These are phyloP conservation scores for Fusarium armeniacum DNA, from an alignment of 2,329 filamentous ascomycete genomes.

Conservation along the genomic window DNA sequence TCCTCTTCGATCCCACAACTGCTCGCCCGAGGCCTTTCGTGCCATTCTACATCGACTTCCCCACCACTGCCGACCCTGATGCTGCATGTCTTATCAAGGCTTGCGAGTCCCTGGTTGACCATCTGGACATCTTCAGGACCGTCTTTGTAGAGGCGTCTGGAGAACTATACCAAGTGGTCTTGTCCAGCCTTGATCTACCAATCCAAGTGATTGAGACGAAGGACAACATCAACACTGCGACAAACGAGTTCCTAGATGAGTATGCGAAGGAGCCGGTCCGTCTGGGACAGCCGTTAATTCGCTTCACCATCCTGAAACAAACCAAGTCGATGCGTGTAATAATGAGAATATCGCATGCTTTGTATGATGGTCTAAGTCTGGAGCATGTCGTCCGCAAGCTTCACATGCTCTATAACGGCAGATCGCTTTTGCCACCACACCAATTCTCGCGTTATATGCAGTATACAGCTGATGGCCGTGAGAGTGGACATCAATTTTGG, in stretches of 20 bases:
- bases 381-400: conserved; percentile 37
- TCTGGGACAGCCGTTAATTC: conserved; percentile 11
- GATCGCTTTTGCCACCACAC: conserved; percentile 15
- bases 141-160: conserved; percentile 8
- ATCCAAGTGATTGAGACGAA: conserved; percentile 13
- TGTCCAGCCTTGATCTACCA: conserved; percentile 1
- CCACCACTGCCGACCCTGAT: neutral
- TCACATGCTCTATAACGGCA: conserved; percentile 31
- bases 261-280: neutral
- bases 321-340: conserved; percentile 24
- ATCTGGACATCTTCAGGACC: conserved; percentile 29
- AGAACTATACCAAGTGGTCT: conserved; percentile 14
- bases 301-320: conserved; percentile 19
- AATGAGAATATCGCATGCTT: conserved; percentile 40
- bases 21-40: neutral
- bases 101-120: neutral
- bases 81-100: neutral
- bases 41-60: conserved; percentile 22
- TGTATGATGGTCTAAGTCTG: conserved; percentile 46
- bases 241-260: conserved; percentile 3
- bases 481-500: conserved; percentile 16
- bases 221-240: conserved; percentile 8
- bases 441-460: conserved; percentile 41
- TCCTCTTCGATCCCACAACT: conserved; percentile 16
- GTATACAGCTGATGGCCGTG: conserved; percentile 5